phyloP scores from a whole-genome alignment of 495 filamentous ascomycete species.

The Polyplosphaeria fusca region DNA sequence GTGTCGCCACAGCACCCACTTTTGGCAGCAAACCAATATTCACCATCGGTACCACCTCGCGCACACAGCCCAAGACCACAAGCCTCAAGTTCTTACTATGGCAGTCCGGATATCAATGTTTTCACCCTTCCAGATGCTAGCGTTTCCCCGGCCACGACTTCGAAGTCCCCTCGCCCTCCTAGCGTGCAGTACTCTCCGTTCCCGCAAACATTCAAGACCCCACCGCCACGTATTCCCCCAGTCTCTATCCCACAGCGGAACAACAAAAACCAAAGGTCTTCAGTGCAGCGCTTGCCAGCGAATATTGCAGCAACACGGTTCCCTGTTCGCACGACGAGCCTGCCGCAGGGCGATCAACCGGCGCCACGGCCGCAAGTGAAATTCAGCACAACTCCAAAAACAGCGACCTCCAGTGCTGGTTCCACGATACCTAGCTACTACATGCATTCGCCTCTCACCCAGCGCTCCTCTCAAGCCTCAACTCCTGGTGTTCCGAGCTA shows the following conservation, averaged over 20 bases:
- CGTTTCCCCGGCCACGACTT: background rate
- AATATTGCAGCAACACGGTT: background rate
- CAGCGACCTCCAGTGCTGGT: background rate
- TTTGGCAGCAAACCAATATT: background rate
- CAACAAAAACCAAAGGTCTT: background rate
- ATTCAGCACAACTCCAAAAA: background rate
- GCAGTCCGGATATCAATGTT: background rate
- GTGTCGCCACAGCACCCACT: constrained; percentile 14
- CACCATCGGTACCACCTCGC: background rate
- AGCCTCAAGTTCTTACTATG: background rate
- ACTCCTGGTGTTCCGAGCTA: background rate
- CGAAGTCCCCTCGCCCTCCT: background rate
- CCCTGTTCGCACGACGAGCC: background rate
- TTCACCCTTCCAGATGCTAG: background rate
- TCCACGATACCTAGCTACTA: constrained; percentile 3
- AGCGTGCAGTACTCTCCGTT: constrained; percentile 3
- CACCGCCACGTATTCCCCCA: background rate
- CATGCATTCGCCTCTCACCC: background rate
- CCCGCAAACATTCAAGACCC: background rate
- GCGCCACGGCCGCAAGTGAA: background rate
- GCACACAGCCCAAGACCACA: constrained; percentile 6
- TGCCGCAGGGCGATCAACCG: background rate
- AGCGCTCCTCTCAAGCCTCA: background rate
- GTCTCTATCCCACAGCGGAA: background rate
- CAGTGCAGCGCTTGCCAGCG: constrained; percentile 5